Base-by-base conservation (phyloP, 2,329 filamentous ascomycete species). In the Ciborinia camelliae region DNA sequence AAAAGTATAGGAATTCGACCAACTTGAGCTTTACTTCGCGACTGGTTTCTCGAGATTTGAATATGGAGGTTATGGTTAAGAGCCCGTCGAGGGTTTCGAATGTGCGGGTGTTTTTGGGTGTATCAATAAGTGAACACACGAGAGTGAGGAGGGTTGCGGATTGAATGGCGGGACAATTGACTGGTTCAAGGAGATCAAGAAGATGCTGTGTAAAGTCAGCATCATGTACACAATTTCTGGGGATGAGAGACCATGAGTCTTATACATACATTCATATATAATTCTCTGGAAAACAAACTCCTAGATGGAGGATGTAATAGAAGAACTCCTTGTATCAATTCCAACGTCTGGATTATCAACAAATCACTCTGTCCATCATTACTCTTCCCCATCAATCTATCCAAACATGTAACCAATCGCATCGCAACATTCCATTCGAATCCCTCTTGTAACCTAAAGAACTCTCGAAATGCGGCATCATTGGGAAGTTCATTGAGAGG, bases 1-100 rank as follows among this genome's bases (percentile, higher is more conserved):
- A 99, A 78, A 98, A 98, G 81, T 98, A 98, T 60, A 99, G 80
- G 75, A 98, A 98, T 77, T 98, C 95, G 71, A 97, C 89, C n/a
- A 96, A 86, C 77, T 96, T 95, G 74, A 97, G 85, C 80, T 97
- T 97, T 70, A 98, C 93, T 72, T 94, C 91, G 67, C 92, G 87
- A 30, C 87, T 87, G 4, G 94, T 97, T 69, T 88, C 86, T 67
- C 92, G 88, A 68, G 90, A 90, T 77, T 96, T 96, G 85, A 98
- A 97, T 58, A 98, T 84, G 12, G 90, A 94, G 2, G 94, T 97
- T 53, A 98, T 87, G 1, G 92, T 95, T 48, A 97, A 85, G 6
- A 99, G 85, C 63, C 95, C 95, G 75, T 98, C 94, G 70, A 97
- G 89, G 63, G 85, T 83, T 79, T 99, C 95, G 74, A 99, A 98